Evolutionary conservation across 106 monocot species (phyloP).

Genomic region (Cymbidium sinense): DNA sequence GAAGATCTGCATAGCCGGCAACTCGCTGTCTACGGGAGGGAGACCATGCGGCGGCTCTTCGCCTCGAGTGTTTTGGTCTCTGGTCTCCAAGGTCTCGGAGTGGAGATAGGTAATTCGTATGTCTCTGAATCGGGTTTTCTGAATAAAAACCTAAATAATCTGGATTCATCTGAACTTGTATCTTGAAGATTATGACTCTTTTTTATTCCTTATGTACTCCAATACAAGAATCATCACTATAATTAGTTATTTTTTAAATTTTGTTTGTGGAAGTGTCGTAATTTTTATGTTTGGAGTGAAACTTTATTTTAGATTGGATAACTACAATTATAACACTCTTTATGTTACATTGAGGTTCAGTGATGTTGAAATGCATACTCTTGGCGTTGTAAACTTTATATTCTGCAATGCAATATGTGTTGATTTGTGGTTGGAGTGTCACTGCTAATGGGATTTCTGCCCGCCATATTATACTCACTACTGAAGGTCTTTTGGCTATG

Average conservation of each 20-base stretch:
- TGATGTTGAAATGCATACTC: too few relatives aligned
- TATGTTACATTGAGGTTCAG: not conserved
- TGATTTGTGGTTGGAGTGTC: not conserved
- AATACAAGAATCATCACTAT: not conserved
- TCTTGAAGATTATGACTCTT: not conserved
- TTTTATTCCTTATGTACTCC: not conserved
- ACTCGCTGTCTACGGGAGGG: constrained; percentile 89
- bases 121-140: not conserved
- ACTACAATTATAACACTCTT: not conserved
- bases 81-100: constrained; percentile 82
- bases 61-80: constrained; percentile 78
- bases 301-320: not conserved
- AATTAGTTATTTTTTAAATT: not conserved
- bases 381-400: too few relatives aligned
- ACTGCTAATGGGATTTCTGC: not conserved
- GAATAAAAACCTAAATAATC: not conserved
- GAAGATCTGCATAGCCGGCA: constrained; percentile 91
- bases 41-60: constrained; percentile 87
- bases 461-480: not conserved
- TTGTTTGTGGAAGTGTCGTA: not conserved
- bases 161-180: not conserved
- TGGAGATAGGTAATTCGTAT: constrained; percentile 58
- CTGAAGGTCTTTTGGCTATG: not conserved
- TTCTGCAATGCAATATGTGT: too few relatives aligned
- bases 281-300: not conserved